These are phyloP conservation scores for Paramecium caudatum DNA, from an alignment of 73 alveolate species.

Conservation along the genomic window DNA sequence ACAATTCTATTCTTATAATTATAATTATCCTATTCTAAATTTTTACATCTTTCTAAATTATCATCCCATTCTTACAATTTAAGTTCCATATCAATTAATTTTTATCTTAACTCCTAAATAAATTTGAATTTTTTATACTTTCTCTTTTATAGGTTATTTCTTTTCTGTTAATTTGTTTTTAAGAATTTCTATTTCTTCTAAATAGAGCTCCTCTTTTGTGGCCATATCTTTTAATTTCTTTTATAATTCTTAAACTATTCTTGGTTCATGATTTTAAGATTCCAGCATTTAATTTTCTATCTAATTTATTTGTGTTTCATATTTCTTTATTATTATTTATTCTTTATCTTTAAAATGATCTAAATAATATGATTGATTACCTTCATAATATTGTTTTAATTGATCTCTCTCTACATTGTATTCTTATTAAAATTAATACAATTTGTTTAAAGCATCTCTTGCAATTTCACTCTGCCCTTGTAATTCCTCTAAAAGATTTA, in stretches of 20 bases:
- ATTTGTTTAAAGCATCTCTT: slow-evolving; percentile 53
- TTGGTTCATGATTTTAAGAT: background rate
- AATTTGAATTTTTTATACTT: slow-evolving; percentile 16
- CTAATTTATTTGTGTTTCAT: background rate
- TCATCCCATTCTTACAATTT: slow-evolving; percentile 25
- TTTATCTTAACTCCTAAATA: slow-evolving; percentile 65
- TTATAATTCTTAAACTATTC: background rate
- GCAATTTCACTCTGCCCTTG: slow-evolving; percentile 24
- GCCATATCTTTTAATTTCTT: slow-evolving; percentile 55
- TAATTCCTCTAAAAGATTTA: slow-evolving; percentile 53
- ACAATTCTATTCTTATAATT: background rate
- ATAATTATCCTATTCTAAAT: slow-evolving; percentile 26
- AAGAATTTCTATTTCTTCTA: slow-evolving; percentile 51
- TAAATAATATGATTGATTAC: background rate
- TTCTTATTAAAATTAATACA: slow-evolving; percentile 34
- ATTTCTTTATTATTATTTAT: background rate
- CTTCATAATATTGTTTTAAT: slow-evolving; percentile 43
- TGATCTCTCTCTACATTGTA: slow-evolving; percentile 1
- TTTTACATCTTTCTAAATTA: background rate
- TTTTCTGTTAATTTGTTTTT: slow-evolving; percentile 17
- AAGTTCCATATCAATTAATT: slow-evolving; percentile 52
- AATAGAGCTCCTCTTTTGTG: slow-evolving; percentile 9
- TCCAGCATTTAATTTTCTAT: background rate
- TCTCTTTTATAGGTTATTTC: slow-evolving; percentile 4
- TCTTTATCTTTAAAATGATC: slow-evolving; percentile 26